Conservation (phyloP, 2,329 filamentous ascomycete species). For the Diplocarpon rosae region DNA sequence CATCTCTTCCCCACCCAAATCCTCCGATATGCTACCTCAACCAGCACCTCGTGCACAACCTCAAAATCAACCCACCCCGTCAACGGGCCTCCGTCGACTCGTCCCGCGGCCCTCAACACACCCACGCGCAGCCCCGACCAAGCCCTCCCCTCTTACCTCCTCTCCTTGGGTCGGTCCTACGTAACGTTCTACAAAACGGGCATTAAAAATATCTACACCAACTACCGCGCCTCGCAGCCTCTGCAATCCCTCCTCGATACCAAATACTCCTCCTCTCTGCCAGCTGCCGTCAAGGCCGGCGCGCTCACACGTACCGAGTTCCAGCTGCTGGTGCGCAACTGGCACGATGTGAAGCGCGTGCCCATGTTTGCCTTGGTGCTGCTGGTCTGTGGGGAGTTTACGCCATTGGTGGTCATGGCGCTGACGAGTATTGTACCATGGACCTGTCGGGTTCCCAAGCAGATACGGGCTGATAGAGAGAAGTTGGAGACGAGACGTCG, state of each 20-base stretch:
- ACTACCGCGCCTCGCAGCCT: conserved; percentile 37
- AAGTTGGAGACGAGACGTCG: conserved; percentile 41
- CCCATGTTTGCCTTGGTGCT: conserved; percentile 70
- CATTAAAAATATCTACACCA: conserved; percentile 61
- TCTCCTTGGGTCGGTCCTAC: conserved; percentile 57
- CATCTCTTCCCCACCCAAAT: conserved; percentile 24
- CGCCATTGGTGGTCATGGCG: conserved; percentile 65
- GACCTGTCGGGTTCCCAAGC: conserved; percentile 72
- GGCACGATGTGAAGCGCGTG: conserved; percentile 64
- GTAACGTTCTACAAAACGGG: conserved; percentile 80
- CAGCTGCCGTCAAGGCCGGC: conserved; percentile 25
- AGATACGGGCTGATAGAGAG: conserved; percentile 49
- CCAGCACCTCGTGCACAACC: conserved; percentile 20
- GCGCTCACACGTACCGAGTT: conserved; percentile 53
- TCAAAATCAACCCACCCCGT: conserved; percentile 27
- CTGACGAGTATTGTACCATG: conserved; percentile 63
- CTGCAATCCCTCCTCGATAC: conserved; percentile 39
- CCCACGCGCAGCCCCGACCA: conserved; percentile 41
- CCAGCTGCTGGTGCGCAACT: conserved; percentile 57
- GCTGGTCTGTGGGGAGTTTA: conserved; percentile 73
- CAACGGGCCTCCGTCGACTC: conserved; percentile 65
- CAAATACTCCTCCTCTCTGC: conserved; percentile 27
- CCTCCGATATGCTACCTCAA: conserved; percentile 27
- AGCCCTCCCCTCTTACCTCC: conserved; percentile 27
- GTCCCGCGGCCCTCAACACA: conserved; percentile 56